Evolutionary conservation across 2,329 filamentous ascomycete genomes (phyloP).

Genomic region (Paraphoma sp.): DNA sequence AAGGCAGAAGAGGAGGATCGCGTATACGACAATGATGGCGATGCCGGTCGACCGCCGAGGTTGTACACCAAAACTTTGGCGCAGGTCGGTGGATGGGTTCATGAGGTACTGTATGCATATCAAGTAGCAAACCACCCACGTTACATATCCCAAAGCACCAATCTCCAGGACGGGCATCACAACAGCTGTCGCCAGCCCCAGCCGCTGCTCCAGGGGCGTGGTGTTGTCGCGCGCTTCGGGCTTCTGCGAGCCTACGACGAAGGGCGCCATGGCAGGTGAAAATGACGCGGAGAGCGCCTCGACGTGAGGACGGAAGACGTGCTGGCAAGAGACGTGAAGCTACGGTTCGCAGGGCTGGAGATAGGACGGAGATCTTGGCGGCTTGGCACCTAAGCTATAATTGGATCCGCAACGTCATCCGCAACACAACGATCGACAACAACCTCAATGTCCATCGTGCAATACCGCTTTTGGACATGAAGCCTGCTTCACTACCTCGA

Average conservation of each 20-base stretch:
- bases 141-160: constrained; percentile 71
- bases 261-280: constrained; percentile 25
- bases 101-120: constrained; percentile 74
- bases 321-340: not conserved
- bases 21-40: constrained; percentile 75
- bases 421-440: too few species aligned
- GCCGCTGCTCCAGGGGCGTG: constrained; percentile 34
- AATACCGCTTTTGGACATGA: too few species aligned
- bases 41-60: constrained; percentile 65
- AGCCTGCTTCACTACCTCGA: too few species aligned
- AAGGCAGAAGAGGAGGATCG: constrained; percentile 72
- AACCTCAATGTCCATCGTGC: too few species aligned
- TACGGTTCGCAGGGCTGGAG: not conserved
- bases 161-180: constrained; percentile 74
- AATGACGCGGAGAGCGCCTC: not conserved
- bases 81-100: constrained; percentile 46
- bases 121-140: constrained; percentile 70
- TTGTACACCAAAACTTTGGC: constrained; percentile 24
- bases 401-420: not conserved
- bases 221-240: constrained; percentile 26
- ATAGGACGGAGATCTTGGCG: not conserved
- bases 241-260: constrained; percentile 29
- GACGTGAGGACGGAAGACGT: constrained; percentile 2
- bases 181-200: constrained; percentile 66
- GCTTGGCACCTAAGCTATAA: not conserved